phyloP scores from a whole-genome alignment of 352 stramenopile genomes.

The Globisporangium splendens region DNA sequence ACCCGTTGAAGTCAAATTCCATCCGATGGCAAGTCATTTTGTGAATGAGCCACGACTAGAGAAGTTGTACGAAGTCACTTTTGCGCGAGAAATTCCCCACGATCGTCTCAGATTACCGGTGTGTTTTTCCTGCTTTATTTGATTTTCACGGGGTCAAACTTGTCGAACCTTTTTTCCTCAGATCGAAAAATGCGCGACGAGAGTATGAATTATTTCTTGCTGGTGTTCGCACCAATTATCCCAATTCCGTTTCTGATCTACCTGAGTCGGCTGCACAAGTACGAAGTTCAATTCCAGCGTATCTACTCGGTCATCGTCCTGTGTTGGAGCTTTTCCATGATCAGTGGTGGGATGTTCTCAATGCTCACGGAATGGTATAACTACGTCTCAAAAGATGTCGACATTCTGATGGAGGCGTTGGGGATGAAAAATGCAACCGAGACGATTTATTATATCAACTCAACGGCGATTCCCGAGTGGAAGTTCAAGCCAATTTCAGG shows the following conservation, averaged over 20 bases:
- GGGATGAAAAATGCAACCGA: slow-evolving; percentile 29
- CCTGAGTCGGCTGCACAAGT: slow-evolving; percentile 51
- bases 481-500: slow-evolving; percentile 52
- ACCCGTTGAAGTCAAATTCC: slow-evolving; percentile 74
- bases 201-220: slow-evolving; percentile 56
- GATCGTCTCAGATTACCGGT: slow-evolving; percentile 51
- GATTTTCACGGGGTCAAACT: slow-evolving; percentile 66
- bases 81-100: slow-evolving; percentile 75
- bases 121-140: slow-evolving; percentile 76
- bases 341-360: slow-evolving; percentile 74
- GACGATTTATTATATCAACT: slow-evolving; percentile 60
- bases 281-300: slow-evolving; percentile 70
- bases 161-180: slow-evolving; percentile 62
- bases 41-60: slow-evolving; percentile 68
- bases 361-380: slow-evolving; percentile 83
- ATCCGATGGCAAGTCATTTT: slow-evolving; percentile 69
- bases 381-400: slow-evolving; percentile 66
- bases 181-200: slow-evolving; percentile 48
- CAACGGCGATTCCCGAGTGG: slow-evolving; percentile 38
- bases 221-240: slow-evolving; percentile 65
- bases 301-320: slow-evolving; percentile 65
- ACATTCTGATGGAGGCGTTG: slow-evolving; percentile 62
- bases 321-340: slow-evolving; percentile 74
- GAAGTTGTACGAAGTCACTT: slow-evolving; percentile 78
- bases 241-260: slow-evolving; percentile 71